These are phyloP conservation scores for peach (Prunus persica) DNA, from an alignment of 306 rosid genomes.

Conservation along the genomic window DNA sequence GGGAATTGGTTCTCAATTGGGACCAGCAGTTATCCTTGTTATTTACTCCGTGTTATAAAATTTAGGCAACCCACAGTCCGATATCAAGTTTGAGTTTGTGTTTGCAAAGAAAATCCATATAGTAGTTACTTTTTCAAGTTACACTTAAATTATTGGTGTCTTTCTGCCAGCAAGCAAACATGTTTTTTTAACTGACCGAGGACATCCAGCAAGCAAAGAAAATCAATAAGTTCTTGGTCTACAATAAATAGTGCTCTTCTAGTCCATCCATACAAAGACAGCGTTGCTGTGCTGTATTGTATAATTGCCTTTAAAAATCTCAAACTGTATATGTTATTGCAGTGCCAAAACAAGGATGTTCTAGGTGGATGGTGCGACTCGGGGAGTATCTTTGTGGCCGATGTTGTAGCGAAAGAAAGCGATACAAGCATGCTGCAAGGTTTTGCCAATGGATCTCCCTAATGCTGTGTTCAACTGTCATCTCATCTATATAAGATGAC, in stretches of 20 bases:
- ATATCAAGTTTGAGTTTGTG: background rate
- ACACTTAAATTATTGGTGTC: background rate
- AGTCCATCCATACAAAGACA: conserved; percentile 9
- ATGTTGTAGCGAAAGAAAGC: conserved; percentile 35
- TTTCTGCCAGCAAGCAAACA: background rate
- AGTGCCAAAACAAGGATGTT: conserved; percentile 73
- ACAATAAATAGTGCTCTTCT: background rate
- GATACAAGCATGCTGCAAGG: conserved; percentile 9
- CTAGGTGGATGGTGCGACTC: conserved; percentile 93
- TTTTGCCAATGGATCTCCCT: background rate
- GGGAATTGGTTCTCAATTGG: background rate
- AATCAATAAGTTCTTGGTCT: background rate
- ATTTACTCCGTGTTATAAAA: background rate
- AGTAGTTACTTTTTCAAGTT: background rate
- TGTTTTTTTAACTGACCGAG: background rate
- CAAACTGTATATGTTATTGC: conserved; percentile 28
- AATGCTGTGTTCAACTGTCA: background rate
- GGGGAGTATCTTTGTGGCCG: conserved; percentile 70
- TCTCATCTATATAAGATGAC: background rate
- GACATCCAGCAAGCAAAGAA: background rate
- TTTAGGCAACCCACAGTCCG: background rate
- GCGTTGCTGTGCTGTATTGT: background rate
- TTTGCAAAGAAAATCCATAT: background rate
- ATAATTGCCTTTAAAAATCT: conserved; percentile 12
- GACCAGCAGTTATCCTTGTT: background rate